phyloP scores from a whole-genome alignment of 2,329 filamentous ascomycete species.

The Acrocalymma vagum region DNA sequence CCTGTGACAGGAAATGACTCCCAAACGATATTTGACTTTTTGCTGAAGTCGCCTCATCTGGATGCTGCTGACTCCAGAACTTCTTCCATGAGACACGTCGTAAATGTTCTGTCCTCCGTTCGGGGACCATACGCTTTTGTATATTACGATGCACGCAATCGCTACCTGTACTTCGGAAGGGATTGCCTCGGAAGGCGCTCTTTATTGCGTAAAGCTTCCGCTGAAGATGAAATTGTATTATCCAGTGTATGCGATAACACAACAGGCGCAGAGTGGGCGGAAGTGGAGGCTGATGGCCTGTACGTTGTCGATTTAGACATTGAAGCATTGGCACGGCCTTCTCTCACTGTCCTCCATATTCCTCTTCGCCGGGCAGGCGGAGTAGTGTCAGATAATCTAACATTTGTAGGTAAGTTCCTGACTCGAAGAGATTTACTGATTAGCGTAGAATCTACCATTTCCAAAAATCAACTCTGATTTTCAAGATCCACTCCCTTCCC shows the following conservation, averaged over 20 bases:
- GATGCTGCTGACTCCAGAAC: constrained; percentile 12
- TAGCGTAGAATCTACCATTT: constrained; percentile 51
- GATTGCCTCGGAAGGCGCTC: constrained; percentile 90
- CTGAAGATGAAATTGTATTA: constrained; percentile 50
- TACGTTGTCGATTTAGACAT: constrained; percentile 69
- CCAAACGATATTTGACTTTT: constrained; percentile 68
- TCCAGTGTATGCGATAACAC: constrained; percentile 48
- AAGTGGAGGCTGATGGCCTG: constrained; percentile 86
- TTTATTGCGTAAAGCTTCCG: constrained; percentile 66
- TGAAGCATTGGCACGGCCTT: constrained; percentile 1
- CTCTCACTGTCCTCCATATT: constrained; percentile 23
- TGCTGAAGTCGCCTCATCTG: too few species aligned
- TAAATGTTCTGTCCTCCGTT: constrained; percentile 35
- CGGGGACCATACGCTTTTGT: constrained; percentile 88
- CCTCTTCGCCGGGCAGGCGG: constrained; percentile 29
- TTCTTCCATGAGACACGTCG: constrained; percentile 17
- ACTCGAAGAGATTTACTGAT: constrained; percentile 24
- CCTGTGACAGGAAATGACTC: constrained; percentile 81
- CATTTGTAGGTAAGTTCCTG: constrained; percentile 44
- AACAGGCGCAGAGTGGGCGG: constrained; percentile 66
- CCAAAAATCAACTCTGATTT: constrained; percentile 53
- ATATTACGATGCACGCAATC: constrained; percentile 73
- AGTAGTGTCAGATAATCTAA: constrained; percentile 11
- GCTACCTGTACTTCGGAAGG: constrained; percentile 79
- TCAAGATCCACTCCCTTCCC: neutral